A percentile compares a stretch with the other conserved stretches of the same genome.
Evolutionary conservation across 2,329 filamentous ascomycete species (phyloP).

Genomic region (Coniella lustricola): DNA sequence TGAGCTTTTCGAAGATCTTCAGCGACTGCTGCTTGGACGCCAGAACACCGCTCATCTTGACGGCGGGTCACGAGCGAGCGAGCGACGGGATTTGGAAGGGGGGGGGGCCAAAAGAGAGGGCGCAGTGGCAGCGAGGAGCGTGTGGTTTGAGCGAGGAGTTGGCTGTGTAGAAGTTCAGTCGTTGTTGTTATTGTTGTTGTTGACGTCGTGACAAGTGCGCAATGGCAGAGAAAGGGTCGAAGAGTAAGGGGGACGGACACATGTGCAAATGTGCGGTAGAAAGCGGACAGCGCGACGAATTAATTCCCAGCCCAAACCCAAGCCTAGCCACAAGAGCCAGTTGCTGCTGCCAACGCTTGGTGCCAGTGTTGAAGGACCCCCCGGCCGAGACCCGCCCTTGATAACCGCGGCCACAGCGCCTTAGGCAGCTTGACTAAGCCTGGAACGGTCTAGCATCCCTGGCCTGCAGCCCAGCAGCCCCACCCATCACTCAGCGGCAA

Average conservation of each 20-base stretch:
- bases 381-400: slow-evolving; percentile 2
- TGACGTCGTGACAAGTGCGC: not conserved
- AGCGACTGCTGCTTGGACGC: slow-evolving; percentile 93
- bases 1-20: slow-evolving; percentile 96
- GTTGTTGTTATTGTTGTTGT: not conserved
- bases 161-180: no score
- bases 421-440: slow-evolving; percentile 1
- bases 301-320: slow-evolving; percentile 3
- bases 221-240: not conserved
- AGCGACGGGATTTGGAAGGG: not conserved
- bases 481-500: no score
- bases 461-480: no score
- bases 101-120: not conserved
- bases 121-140: not conserved
- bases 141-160: no score
- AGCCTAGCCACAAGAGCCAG: no score
- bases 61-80: slow-evolving; percentile 10
- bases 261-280: not conserved
- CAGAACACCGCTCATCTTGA: slow-evolving; percentile 52
- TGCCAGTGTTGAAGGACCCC: no score
- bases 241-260: slow-evolving; percentile 8
- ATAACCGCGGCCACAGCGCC: not conserved
- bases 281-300: slow-evolving; percentile 17
- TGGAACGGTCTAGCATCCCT: not conserved
- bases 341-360: no score